phyloP scores from a whole-genome alignment of 2,329 filamentous ascomycete genomes.

The Thermoascus crustaceus region DNA sequence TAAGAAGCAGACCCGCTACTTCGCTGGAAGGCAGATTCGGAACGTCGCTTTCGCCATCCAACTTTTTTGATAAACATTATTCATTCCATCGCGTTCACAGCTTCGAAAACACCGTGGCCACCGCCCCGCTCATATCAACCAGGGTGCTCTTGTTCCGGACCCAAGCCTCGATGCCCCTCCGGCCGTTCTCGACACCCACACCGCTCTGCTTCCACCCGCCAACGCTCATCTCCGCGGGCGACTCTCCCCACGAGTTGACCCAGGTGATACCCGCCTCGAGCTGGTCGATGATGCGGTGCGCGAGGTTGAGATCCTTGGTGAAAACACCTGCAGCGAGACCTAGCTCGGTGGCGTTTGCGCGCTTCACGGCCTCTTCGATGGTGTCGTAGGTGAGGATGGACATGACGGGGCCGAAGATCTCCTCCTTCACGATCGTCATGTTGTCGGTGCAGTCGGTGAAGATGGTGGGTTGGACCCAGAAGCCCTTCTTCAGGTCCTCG shows the following conservation, averaged over 20 bases:
- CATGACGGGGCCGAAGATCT: slow-evolving; percentile 87
- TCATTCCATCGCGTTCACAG: too few species aligned
- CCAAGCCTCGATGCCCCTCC: slow-evolving; percentile 71
- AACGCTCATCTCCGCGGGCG: slow-evolving; percentile 83
- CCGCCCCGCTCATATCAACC: slow-evolving; percentile 67
- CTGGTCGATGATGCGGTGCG: slow-evolving; percentile 61
- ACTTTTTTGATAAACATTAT: too few species aligned
- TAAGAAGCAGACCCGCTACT: too few species aligned
- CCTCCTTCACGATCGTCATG: slow-evolving; percentile 73
- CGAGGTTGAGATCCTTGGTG: slow-evolving; percentile 63
- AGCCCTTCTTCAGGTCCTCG: slow-evolving; percentile 52
- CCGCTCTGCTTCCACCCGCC: slow-evolving; percentile 90
- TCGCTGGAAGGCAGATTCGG: too few species aligned
- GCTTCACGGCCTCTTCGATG: slow-evolving; percentile 58
- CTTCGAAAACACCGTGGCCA: slow-evolving; percentile 67
- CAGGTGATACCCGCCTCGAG: slow-evolving; percentile 82
- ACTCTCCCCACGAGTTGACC: slow-evolving; percentile 93
- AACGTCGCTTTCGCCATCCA: too few species aligned
- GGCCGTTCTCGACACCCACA: slow-evolving; percentile 78
- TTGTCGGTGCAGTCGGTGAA: slow-evolving; percentile 78
- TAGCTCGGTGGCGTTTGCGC: slow-evolving; percentile 69
- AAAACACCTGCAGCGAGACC: slow-evolving; percentile 82
- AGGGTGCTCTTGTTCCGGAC: slow-evolving; percentile 80
- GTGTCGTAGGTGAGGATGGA: slow-evolving; percentile 66
- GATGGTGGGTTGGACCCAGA: slow-evolving; percentile 75